Evolutionary conservation across 176 grass and related monocot genomes (phyloP), one percentile per base, ranked within the genome.

Genomic region (Avena insularis): DNA sequence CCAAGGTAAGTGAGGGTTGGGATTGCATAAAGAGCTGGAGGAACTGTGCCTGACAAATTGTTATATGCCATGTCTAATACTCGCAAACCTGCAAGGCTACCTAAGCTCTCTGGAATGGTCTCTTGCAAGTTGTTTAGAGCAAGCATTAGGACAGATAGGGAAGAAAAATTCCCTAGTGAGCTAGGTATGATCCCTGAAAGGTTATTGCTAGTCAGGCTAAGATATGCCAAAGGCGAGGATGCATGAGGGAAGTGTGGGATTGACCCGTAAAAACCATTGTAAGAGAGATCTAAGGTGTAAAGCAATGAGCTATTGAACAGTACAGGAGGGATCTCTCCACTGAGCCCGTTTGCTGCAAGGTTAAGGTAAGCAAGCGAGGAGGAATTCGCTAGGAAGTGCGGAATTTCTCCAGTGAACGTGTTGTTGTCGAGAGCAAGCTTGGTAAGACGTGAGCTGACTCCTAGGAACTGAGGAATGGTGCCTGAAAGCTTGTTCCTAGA

Each of bases 171-270:
- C 14, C 64, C 87, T 3, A 94, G 10, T 54, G 70, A 73, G 47
- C 59, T 31, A 43, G 92, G 90, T 40, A 92, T 90, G 12, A 11
- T 17, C 53, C 90, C 90, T 19, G 60, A 68, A 11, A 92, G 20
- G 10, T 66, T 6, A 31, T 86, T 95, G 0, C 19, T 0, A 5
- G 9, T 4, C 3, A 88, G 12, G 29, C 4, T 12, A 43, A 95
- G 83, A 15, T 3, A 6, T 1, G n/a, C 2, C 6, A 92, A 68
- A 0, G 31, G 38, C 0, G 38, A 53, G 6, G 89, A 85, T 23
- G 75, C 66, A 0, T 56, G 57, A 1, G 70, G 8, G 5, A 82
- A 71, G 2, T 31, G 2, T 0, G 85, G 85, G 15, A 93, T 74
- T 2, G 49, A 33, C 2, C 85, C 90, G 0, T 49, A 76, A 33